A percentile compares a stretch with the other conserved stretches of the same genome.
Evolutionary conservation across 2,329 filamentous ascomycete genomes (phyloP).

Genomic region (Paraconiothyrium brasiliense): DNA sequence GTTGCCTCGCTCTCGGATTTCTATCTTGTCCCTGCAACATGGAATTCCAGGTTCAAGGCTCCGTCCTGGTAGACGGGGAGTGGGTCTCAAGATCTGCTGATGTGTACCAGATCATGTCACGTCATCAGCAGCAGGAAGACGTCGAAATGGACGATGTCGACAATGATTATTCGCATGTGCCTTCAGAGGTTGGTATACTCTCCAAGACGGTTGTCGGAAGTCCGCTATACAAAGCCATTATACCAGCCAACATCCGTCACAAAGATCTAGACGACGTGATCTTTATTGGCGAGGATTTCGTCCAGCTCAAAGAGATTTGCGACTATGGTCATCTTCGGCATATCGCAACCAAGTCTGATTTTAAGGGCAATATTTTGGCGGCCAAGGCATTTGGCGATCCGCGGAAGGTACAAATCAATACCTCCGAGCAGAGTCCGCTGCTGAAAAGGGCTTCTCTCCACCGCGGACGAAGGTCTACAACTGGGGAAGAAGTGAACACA

Average conservation of each 20-base stretch:
- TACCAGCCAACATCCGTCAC: constrained; percentile 81
- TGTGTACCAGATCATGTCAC: constrained; percentile 54
- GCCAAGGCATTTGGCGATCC: constrained; percentile 75
- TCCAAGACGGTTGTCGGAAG: constrained; percentile 81
- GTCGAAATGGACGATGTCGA: constrained; percentile 35
- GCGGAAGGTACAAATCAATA: constrained; percentile 30
- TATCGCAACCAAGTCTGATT: constrained; percentile 80
- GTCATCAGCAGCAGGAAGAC: constrained; percentile 37
- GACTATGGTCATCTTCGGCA: constrained; percentile 76
- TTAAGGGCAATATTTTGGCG: constrained; percentile 80
- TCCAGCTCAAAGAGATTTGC: constrained; percentile 81
- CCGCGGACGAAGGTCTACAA: constrained; percentile 25
- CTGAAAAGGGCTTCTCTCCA: constrained; percentile 26
- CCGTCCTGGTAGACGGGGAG: constrained; percentile 42
- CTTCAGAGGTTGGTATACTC: constrained; percentile 73
- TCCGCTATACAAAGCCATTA: constrained; percentile 77
- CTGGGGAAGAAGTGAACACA: constrained; percentile 30
- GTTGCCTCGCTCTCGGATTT: not conserved
- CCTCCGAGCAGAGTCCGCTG: constrained; percentile 30
- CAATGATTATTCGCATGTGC: constrained; percentile 47
- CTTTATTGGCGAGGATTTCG: constrained; percentile 82
- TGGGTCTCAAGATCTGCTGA: constrained; percentile 49
- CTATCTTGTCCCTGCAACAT: constrained; percentile 23
- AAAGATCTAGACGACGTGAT: constrained; percentile 80
- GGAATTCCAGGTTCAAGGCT: constrained; percentile 40